Base-by-base conservation (phyloP, 345 rosid species). In the Euphorbia tirucalli region DNA sequence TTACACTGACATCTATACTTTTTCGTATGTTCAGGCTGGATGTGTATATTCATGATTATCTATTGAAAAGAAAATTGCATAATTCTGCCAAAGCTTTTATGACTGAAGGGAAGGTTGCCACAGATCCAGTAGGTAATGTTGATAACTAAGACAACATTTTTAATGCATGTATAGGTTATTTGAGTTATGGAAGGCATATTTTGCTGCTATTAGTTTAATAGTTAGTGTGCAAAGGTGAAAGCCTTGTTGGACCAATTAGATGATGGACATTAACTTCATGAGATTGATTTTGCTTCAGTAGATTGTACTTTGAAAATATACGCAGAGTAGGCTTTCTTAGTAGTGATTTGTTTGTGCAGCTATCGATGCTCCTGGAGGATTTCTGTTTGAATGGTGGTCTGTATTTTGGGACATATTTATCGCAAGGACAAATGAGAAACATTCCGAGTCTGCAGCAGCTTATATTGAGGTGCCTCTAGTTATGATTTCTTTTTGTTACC, bases 371-470 rank as follows among this genome's bases (percentile, higher is more conserved):
- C 90, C 94, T 5, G 91, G 87, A 50, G 94, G 94, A 65, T 89
- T 89, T 85, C 88, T 89, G 19, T 89, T 87, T 49, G 90, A 86
- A 59, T 89, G 94, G 94, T 89, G 94, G 94, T 89, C 88, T 57
- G 91, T 87, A 43, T 89, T 87, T 66, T 89, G 92, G 94, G 92
- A 89, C 82, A 86, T 89, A 66, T 89, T 89, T 73, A 87, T 89
- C 73, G 84, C 94, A 32, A 80, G 92, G 81, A 89, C 92, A 59
- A 87, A 89, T 75, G 90, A 78, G 65, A 89, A 86, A 77, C 90
- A 89, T 78, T 89, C 89, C 0, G 87, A 84, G 63, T 73, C 82
- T 69, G 92, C 92, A 46, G 89, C 87, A 24, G 83, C 94, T 67
- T 89, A 89, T 69, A 86, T 83, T 71, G 88, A 89, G 94, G 94